Evolutionary conservation across 2,329 filamentous ascomycete genomes (phyloP), one percentile per base, ranked within the genome.

Genomic region (Hymenoscyphus scutula): DNA sequence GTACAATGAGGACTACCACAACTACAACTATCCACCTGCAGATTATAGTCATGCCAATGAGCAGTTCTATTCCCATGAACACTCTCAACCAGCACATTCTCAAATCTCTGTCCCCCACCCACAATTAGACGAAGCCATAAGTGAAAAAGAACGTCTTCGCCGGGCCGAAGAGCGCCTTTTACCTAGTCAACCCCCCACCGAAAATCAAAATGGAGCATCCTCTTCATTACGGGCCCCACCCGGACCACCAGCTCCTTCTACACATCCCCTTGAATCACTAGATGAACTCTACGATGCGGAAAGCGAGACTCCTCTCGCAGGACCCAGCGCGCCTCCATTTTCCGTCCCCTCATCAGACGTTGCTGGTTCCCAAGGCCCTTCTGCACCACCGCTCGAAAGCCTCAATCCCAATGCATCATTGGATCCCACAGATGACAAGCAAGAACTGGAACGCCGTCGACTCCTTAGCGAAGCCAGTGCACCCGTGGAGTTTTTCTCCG

Each of bases 91-190:
- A 65, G 30, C 71, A 68, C 61, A 73, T 71, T 58, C 80, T 67
- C 77, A 84, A 58, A 75, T 81, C 61, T 82, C 84, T 68, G 73
- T 88, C 17, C 84, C 87, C 32, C 84, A 84, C 4, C 87, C 89
- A n/a, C 78, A 80, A 11, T 77, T 82, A 13, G 86, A 91, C 61
- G 83, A 84, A 64, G 81, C 79, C 4, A 77, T 92, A 34, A 86
- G 89, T 13, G 95, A 98, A 67, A 97, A 97, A 75, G 89, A 96
- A 64, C 87, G 88, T 56, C 77, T 95, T 63, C 85, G 88, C 55
- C 85, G 85, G 63, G 92, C 91, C 48, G 93, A 97, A 76, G 84
- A 89, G 68, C 84, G 88, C 55, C 78, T 97, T 5, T 77, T 97
- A 25, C 94, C 94, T 1, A 97, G 92, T 71, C 87, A 88, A 70